Conservation (phyloP, 2,329 filamentous ascomycete genomes). For the Achaetomium macrosporum region DNA sequence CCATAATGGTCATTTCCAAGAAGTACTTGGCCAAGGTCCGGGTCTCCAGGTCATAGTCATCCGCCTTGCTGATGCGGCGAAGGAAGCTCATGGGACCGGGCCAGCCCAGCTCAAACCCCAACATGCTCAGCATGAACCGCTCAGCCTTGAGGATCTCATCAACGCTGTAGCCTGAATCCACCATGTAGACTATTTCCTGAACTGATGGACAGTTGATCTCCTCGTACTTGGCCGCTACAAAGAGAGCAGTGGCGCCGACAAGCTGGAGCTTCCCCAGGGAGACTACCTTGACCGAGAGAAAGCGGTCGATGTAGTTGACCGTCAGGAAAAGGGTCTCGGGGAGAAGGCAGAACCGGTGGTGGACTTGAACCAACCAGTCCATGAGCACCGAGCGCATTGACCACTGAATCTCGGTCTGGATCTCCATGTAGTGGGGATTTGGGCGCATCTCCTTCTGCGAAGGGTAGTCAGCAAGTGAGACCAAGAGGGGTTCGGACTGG, state of each 20-base stretch:
- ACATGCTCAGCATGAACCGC: constrained; percentile 95
- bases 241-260: constrained; percentile 90
- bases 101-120: constrained; percentile 93
- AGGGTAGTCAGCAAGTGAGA: constrained; percentile 2
- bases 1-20: constrained; percentile 93
- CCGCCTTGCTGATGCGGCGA: constrained; percentile 93
- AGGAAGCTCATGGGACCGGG: constrained; percentile 99
- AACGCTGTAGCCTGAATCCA: constrained; percentile 79
- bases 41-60: constrained; percentile 94
- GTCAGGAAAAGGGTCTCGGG: constrained; percentile 93
- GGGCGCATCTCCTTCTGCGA: constrained; percentile 70
- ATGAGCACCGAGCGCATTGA: constrained; percentile 96
- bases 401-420: constrained; percentile 97
- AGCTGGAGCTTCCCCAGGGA: constrained; percentile 93
- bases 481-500: background rate
- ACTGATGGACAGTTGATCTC: constrained; percentile 97
- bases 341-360: constrained; percentile 81
- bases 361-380: constrained; percentile 97
- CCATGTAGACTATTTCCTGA: constrained; percentile 96
- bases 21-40: constrained; percentile 97
- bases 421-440: constrained; percentile 92
- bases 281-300: constrained; percentile 89
- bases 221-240: constrained; percentile 96
- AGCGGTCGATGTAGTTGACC: constrained; percentile 96
- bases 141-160: constrained; percentile 97